Conservation (phyloP, 495 filamentous ascomycete genomes). For the Penicillium argentinense region DNA sequence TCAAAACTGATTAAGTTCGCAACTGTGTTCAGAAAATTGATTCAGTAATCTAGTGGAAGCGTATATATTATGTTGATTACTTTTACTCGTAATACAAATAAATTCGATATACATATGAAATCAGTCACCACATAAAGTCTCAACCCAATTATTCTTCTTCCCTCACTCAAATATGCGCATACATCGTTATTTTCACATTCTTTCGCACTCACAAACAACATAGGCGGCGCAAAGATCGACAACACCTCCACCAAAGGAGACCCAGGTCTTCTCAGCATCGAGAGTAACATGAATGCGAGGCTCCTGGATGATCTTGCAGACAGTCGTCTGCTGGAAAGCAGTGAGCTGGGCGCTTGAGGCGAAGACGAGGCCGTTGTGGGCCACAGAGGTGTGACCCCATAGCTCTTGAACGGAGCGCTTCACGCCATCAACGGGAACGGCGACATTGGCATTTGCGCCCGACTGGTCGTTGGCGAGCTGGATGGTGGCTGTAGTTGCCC, state of each 20-base stretch:
- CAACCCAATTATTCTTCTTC: neutral
- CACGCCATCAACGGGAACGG: constrained; percentile 21
- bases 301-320: constrained; percentile 20
- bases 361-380: constrained; percentile 22
- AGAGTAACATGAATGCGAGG: constrained; percentile 1
- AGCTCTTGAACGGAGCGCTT: constrained; percentile 23
- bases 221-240: constrained; percentile 21
- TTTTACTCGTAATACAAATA: no score
- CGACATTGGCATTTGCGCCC: constrained; percentile 17
- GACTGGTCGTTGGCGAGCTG: constrained; percentile 26
- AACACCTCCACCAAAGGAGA: constrained; percentile 5
- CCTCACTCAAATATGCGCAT: neutral
- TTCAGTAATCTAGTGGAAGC: no score
- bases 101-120: no score
- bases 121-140: no score
- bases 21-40: no score
- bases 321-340: constrained; percentile 16
- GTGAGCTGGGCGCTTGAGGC: constrained; percentile 23
- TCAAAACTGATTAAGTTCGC: no score
- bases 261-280: constrained; percentile 10
- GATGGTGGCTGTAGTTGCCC: constrained; percentile 13
- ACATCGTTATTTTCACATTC: constrained; percentile 7
- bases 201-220: constrained; percentile 19
- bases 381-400: constrained; percentile 21
- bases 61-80: no score